Conservation (phyloP, 495 filamentous ascomycete genomes). For the Jackrogersella multiformis region DNA sequence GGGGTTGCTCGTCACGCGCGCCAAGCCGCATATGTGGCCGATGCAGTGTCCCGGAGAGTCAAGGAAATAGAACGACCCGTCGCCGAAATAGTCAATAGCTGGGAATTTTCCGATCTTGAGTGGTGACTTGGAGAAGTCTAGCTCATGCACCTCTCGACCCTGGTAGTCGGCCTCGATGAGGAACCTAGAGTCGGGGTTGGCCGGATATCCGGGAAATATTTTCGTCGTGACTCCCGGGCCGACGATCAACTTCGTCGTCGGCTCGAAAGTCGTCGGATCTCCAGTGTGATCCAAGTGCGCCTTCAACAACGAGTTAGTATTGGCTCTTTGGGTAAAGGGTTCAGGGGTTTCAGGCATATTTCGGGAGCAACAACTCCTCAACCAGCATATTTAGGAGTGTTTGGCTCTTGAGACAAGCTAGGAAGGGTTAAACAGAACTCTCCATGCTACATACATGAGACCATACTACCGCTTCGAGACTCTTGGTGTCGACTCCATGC, state of each 20-base stretch:
- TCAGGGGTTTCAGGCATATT: no score
- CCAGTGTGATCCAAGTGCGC: conserved; percentile 71
- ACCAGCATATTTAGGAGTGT: no score
- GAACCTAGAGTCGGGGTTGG: conserved; percentile 50
- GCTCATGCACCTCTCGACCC: conserved; percentile 53
- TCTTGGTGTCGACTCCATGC: conserved; percentile 52
- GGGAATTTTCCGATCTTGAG: conserved; percentile 58
- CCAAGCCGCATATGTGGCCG: conserved; percentile 67
- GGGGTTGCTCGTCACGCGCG: conserved; percentile 55
- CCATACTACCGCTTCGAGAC: conserved; percentile 68
- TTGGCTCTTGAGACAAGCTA: no score
- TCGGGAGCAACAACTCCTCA: no score
- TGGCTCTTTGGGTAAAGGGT: no score
- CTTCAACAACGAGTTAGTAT: no score
- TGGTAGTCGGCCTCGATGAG: conserved; percentile 59
- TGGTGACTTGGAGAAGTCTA: conserved; percentile 50
- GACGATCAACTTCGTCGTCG: conserved; percentile 61
- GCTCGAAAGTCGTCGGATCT: conserved; percentile 61
- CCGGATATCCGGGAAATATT: conserved; percentile 62
- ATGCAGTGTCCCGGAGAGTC: conserved; percentile 65
- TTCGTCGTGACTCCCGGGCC: conserved; percentile 64
- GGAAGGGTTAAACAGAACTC: no score
- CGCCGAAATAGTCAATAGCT: conserved; percentile 69
- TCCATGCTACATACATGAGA: no score
- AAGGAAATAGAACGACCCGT: conserved; percentile 68